A percentile compares a stretch with the other conserved stretches of the same genome.
Conservation (phyloP, 2,329 filamentous ascomycete species). For the Trichophyton mentagrophytes region DNA sequence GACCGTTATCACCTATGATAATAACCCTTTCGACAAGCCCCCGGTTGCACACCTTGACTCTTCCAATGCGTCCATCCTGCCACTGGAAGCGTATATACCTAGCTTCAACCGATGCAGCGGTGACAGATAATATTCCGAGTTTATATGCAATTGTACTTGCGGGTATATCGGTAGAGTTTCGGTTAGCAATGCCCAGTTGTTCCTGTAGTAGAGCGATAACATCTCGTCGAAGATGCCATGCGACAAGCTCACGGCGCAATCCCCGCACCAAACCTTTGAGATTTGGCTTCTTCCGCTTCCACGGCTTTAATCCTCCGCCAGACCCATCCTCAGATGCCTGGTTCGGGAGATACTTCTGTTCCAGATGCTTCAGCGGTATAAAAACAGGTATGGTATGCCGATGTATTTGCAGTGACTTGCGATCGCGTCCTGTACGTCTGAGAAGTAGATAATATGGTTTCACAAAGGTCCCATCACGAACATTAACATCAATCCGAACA, state of each 20-base stretch:
- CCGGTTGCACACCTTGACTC: slow-evolving; percentile 30
- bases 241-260: slow-evolving; percentile 29
- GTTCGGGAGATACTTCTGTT: slow-evolving; percentile 24
- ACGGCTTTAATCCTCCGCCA: slow-evolving; percentile 12
- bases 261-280: slow-evolving; percentile 26
- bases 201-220: slow-evolving; percentile 25
- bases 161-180: not conserved
- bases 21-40: slow-evolving; percentile 32
- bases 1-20: slow-evolving; percentile 29
- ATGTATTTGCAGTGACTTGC: slow-evolving; percentile 24
- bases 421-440: slow-evolving; percentile 15
- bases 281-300: slow-evolving; percentile 24
- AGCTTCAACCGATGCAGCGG: slow-evolving; percentile 27
- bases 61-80: slow-evolving; percentile 32
- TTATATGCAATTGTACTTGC: slow-evolving; percentile 11
- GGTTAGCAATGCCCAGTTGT: slow-evolving; percentile 19
- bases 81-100: slow-evolving; percentile 33
- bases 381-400: slow-evolving; percentile 36
- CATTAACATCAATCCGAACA: slow-evolving; percentile 31
- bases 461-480: slow-evolving; percentile 27
- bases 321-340: slow-evolving; percentile 13
- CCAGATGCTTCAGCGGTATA: slow-evolving; percentile 29
- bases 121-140: slow-evolving; percentile 26
- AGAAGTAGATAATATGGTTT: slow-evolving; percentile 35
- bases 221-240: slow-evolving; percentile 31